Percentiles rank a stretch among this genome's conserved stretches.
phyloP scores from a whole-genome alignment of 805 yeast species.

The Yarrowia keelungensis region DNA sequence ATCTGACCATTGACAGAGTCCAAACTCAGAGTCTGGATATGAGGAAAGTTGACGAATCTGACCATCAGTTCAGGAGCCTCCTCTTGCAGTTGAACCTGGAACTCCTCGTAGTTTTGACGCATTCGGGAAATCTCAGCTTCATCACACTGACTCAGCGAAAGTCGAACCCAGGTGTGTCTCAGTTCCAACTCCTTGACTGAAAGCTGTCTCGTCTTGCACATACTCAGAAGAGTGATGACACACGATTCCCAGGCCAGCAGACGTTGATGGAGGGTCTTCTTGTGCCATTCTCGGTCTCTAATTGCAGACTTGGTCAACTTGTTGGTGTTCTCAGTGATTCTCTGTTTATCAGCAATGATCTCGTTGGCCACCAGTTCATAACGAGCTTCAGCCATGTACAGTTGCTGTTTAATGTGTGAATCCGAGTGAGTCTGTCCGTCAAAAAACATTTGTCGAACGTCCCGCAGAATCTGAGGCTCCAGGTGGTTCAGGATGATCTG shows the following conservation, averaged over 20 bases:
- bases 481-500: constrained; percentile 21
- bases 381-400: constrained; percentile 26
- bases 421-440: constrained; percentile 17
- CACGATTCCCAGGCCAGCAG: constrained; percentile 27
- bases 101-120: constrained; percentile 44
- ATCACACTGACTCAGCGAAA: constrained; percentile 55
- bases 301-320: constrained; percentile 16
- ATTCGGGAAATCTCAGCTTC: constrained; percentile 51
- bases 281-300: constrained; percentile 23
- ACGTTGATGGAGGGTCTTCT: constrained; percentile 18
- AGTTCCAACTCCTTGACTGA: constrained; percentile 41
- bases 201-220: constrained; percentile 1
- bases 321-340: constrained; percentile 4
- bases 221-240: constrained; percentile 40
- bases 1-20: constrained; percentile 64
- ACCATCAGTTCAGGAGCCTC: constrained; percentile 48
- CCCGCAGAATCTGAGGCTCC: constrained; percentile 28
- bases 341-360: constrained; percentile 19
- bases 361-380: constrained; percentile 33
- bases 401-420: constrained; percentile 12
- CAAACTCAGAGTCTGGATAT: constrained; percentile 63
- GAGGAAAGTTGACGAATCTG: constrained; percentile 62
- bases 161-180: constrained; percentile 59
- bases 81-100: constrained; percentile 39
- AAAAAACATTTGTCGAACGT: constrained; percentile 25